Conservation (phyloP, 805 yeast genomes). For the Komagataella pastoris region DNA sequence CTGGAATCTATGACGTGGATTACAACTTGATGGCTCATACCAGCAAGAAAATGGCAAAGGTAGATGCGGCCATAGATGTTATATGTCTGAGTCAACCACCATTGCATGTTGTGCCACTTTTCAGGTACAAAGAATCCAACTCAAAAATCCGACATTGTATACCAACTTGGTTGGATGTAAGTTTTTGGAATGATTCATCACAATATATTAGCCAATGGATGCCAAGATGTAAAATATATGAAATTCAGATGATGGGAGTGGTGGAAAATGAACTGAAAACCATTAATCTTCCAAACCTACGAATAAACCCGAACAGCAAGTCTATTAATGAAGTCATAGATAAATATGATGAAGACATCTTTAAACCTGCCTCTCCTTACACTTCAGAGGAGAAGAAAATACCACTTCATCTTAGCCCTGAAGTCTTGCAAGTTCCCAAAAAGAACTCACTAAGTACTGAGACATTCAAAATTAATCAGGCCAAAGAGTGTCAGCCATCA, state of each 20-base stretch:
- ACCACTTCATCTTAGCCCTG: neutral
- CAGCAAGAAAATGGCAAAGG: conserved; percentile 56
- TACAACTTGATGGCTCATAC: conserved; percentile 63
- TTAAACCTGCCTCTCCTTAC: conserved; percentile 11
- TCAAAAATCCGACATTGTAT: conserved; percentile 54
- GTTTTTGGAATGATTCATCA: conserved; percentile 65
- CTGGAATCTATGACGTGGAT: conserved; percentile 89
- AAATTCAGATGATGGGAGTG: conserved; percentile 95
- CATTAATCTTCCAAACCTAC: conserved; percentile 50
- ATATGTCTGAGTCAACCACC: conserved; percentile 88
- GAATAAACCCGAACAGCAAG: conserved; percentile 15
- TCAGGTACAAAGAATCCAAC: conserved; percentile 48
- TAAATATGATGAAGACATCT: conserved; percentile 49
- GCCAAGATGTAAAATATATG: conserved; percentile 92
- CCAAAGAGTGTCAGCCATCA: conserved; percentile 5
- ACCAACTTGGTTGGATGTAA: conserved; percentile 93
- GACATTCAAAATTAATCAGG: neutral
- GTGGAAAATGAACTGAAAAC: conserved; percentile 81
- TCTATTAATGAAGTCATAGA: conserved; percentile 51
- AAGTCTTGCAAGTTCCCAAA: neutral
- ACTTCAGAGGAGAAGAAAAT: neutral
- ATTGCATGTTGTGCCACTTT: conserved; percentile 80
- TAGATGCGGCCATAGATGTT: conserved; percentile 81
- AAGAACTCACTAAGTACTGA: neutral
- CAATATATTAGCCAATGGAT: conserved; percentile 53